Evolutionary conservation across 495 filamentous ascomycete genomes (phyloP).

Genomic region (Sordaria brevicollis): DNA sequence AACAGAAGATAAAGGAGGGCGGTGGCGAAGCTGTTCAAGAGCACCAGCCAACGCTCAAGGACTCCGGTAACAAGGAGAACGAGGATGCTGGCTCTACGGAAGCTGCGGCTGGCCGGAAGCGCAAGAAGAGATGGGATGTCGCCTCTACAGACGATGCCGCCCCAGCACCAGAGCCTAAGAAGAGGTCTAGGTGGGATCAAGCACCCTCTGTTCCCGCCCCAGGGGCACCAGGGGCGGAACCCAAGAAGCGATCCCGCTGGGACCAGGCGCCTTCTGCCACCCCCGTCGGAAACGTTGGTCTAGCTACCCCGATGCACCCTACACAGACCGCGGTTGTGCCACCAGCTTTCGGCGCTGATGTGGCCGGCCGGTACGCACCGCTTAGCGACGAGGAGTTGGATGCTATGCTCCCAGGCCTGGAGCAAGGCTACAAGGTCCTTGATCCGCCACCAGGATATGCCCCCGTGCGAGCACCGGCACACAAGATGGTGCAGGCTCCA

Average conservation of each 20-base stretch:
- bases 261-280: conserved; percentile 82
- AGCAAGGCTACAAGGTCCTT: conserved; percentile 86
- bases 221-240: conserved; percentile 42
- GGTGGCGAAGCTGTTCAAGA: conserved; percentile 44
- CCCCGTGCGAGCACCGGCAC: conserved; percentile 65
- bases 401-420: conserved; percentile 64
- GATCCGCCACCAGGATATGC: conserved; percentile 90
- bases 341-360: conserved; percentile 67
- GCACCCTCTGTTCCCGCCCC: conserved; percentile 54
- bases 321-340: conserved; percentile 51
- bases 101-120: conserved; percentile 55
- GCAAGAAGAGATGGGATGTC: conserved; percentile 93
- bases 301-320: conserved; percentile 79
- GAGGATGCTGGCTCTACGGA: conserved; percentile 59
- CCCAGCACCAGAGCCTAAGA: conserved; percentile 46
- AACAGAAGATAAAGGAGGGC: conserved; percentile 49
- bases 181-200: conserved; percentile 83
- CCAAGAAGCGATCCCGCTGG: conserved; percentile 68
- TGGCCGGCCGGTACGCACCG: conserved; percentile 65
- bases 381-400: conserved; percentile 92
- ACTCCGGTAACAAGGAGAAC: conserved; percentile 58
- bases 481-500: conserved; percentile 70
- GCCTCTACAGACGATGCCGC: conserved; percentile 37
- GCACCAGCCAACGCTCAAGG: conserved; percentile 56
- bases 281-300: conserved; percentile 68